Conservation (phyloP, 371 early-diverging fungal species). For the Actinomucor elegans region DNA sequence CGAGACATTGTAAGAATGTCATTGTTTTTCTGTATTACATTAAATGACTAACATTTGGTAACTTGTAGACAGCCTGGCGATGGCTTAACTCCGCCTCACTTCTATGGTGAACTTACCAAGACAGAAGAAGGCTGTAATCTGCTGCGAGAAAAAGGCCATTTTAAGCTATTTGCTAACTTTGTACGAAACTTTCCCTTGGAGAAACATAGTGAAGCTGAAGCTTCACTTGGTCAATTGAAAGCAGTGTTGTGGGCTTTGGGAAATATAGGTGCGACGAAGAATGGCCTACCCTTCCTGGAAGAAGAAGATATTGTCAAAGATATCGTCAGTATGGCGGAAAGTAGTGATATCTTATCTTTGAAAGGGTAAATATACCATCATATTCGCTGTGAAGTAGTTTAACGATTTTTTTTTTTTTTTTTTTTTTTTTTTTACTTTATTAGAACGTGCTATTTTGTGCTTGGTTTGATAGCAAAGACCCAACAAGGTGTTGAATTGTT, state of each 20-base stretch:
- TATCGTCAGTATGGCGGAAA: slow-evolving; percentile 70
- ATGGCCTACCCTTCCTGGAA: slow-evolving; percentile 70
- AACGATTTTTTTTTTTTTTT: background rate
- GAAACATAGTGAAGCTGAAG: slow-evolving; percentile 24
- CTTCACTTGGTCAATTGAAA: slow-evolving; percentile 61
- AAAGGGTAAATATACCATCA: slow-evolving; percentile 78
- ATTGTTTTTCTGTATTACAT: too few relatives aligned
- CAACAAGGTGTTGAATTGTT: slow-evolving; percentile 71
- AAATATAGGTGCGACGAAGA: slow-evolving; percentile 72
- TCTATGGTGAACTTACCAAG: slow-evolving; percentile 82
- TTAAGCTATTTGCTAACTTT: slow-evolving; percentile 59
- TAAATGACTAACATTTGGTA: too few relatives aligned
- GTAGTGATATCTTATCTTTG: slow-evolving; percentile 68
- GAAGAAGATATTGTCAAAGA: slow-evolving; percentile 72
- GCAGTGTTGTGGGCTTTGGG: slow-evolving; percentile 83
- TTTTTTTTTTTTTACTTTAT: background rate
- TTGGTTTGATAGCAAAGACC: slow-evolving; percentile 73
- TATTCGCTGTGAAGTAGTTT: too few relatives aligned
- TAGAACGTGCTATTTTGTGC: slow-evolving; percentile 80
- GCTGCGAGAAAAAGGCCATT: slow-evolving; percentile 67
- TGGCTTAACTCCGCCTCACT: slow-evolving; percentile 70
- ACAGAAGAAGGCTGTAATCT: slow-evolving; percentile 77
- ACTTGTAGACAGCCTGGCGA: slow-evolving; percentile 45
- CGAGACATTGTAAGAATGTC: slow-evolving; percentile 44
- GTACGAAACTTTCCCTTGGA: slow-evolving; percentile 60